Evolutionary conservation across 169 alveolate genomes (phyloP), one percentile per base, ranked within the genome.

Genomic region (Plasmodium inui): DNA sequence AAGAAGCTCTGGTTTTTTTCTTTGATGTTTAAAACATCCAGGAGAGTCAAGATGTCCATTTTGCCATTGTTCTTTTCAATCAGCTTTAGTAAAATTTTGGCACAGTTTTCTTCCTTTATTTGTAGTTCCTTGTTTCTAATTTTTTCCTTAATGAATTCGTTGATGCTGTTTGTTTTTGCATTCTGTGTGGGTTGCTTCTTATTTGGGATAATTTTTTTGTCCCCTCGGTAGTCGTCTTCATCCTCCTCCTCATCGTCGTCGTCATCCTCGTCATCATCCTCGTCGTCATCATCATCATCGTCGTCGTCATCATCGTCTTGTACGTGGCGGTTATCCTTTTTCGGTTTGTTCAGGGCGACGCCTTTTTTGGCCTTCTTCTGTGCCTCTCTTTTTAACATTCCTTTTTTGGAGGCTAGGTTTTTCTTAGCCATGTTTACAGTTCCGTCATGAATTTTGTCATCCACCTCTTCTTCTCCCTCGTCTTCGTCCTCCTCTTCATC

Each of bases 201-300:
- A 74, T 79, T 76, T 89, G 17, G 34, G 72, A 30, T 55, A 10
- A 44, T 76, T 67, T 19, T 57, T 37, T 5, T 26, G 8, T 61
- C 44, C 39, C 67, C 78, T 46, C 61, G 61, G n/a, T 83, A 95
- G 19, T 78, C 91, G 8, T 91, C 83, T n/a, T 88, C 92, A 17
- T 94, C 92, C 37, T 86, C 90, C 19, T 71, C 93, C 5, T 95
- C 92, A 10, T 94, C 93, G n/a, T 94, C 95, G 7, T 95, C 92
- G n/a, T 94, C 93, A 26, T 94, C 95, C 19, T 92, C 92, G 34
- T 37, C 93, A 12, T 93, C 91, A 0, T 89, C 95, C 1, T 70
- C 94, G 2, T 22, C 81, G 0, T 94, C 88, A 9, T 84, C 92
- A 4, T 83, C 93, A 17, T 79, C 74, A 12, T 95, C 92, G 0